Conservation (phyloP, 768 basidiomycete species). For the Suillus cothurnatus region DNA sequence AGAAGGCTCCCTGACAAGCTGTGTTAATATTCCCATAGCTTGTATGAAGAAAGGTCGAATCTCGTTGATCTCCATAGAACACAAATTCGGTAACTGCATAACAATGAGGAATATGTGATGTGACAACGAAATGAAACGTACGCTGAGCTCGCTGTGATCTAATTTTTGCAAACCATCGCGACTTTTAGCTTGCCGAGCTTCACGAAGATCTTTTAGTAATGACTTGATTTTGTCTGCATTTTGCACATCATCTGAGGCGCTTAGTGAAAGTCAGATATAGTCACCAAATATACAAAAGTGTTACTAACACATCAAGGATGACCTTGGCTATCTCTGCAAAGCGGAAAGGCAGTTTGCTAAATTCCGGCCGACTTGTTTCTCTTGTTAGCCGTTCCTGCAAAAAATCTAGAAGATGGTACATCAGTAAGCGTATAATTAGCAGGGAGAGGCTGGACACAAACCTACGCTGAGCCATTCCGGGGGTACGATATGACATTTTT, state of each 20-base stretch:
- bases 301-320: conserved; percentile 86
- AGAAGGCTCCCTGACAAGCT: conserved; percentile 42
- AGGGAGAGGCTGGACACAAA: conserved; percentile 38
- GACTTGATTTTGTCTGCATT: conserved; percentile 83
- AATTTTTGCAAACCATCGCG: conserved; percentile 80
- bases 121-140: conserved; percentile 28
- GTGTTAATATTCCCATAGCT: conserved; percentile 73
- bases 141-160: conserved; percentile 81
- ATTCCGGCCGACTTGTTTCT: conserved; percentile 74
- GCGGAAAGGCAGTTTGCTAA: conserved; percentile 82
- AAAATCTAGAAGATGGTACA: conserved; percentile 55
- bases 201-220: conserved; percentile 91
- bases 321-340: conserved; percentile 92
- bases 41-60: conserved; percentile 87
- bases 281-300: not conserved
- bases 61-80: conserved; percentile 93
- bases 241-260: conserved; percentile 88
- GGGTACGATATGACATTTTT: conserved; percentile 90
- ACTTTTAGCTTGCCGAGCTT: conserved; percentile 94
- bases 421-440: not conserved
- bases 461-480: conserved; percentile 90
- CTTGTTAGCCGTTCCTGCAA: conserved; percentile 71
- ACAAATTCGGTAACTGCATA: conserved; percentile 76
- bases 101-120: not conserved
- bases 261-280: conserved; percentile 31